Evolutionary conservation across 179 eudicot genomes (phyloP), one percentile per base, ranked within the genome.

Genomic region (Spergularia azorica): DNA sequence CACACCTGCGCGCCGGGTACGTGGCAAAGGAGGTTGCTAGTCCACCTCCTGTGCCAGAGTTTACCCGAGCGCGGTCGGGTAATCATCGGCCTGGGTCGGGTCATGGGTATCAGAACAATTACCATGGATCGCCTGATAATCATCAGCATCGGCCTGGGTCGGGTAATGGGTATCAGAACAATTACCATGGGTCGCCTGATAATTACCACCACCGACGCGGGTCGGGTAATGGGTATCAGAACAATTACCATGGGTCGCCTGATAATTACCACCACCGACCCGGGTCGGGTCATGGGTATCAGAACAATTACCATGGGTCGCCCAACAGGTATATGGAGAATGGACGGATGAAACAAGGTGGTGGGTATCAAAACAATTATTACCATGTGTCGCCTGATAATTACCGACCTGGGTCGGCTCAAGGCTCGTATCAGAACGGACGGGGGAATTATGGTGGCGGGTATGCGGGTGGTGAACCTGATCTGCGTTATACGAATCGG

Each of bases 1-100:
- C 96, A 11, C 96, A 91, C 73, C 88, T 90, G 3, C 79, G 96
- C 36, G 92, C 87, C 8, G 96, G 96, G 16, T 91, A 77, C 70
- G 86, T 79, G 13, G 85, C 94, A 75, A 86, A 83, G 80, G 90
- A 87, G 83, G 82, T 48, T 57, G 86, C 79, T 12, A 79, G 50
- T 10, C 83, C 81, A 17, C 51, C 77, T 9, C 11, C 77, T 41
- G 32, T 50, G 2, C 68, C 66, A 2, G 75, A 72, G 15, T 38
- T 57, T 55, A 50, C 56, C 17, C 64, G 77, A 26, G 83, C 74
- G 21, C 78, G 72, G 63, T 76, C 78, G n/a, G 82, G 67, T 43
- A 81, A 46, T 16, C 26, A 15, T 46, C 76, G 88, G 8, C 78
- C 79, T 6, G 72, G 84, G 4, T 88, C 65, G 76, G 83, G 60